Conservation (phyloP, 2,329 filamentous ascomycete species). For the Talaromyces pinophilus region DNA sequence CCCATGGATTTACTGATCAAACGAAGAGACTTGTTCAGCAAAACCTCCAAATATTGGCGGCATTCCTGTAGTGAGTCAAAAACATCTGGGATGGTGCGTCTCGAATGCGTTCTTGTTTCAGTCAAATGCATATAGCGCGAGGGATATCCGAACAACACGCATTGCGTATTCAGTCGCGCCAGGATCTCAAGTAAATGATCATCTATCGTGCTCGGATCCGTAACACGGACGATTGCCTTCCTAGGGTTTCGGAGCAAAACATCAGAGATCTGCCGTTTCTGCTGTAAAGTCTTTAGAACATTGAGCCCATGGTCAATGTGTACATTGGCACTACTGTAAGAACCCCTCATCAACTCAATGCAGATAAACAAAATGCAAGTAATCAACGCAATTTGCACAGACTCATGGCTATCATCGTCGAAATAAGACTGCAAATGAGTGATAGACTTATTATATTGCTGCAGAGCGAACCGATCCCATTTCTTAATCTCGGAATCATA, state of each 20-base stretch:
- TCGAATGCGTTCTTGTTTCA: not conserved
- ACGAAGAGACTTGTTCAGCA: slow-evolving; percentile 7
- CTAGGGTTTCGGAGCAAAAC: too few species aligned
- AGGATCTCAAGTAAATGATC: slow-evolving; percentile 21
- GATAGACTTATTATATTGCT: slow-evolving; percentile 21
- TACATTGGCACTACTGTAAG: slow-evolving; percentile 16
- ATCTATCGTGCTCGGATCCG: slow-evolving; percentile 15
- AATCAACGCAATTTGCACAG: slow-evolving; percentile 17
- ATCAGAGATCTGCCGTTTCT: not conserved
- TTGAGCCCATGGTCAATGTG: slow-evolving; percentile 22
- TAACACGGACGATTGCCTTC: slow-evolving; percentile 5
- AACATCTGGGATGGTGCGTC: not conserved
- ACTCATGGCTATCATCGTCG: slow-evolving; percentile 13
- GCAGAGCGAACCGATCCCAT: slow-evolving; percentile 21
- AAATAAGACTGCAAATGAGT: slow-evolving; percentile 11
- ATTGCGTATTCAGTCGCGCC: slow-evolving; percentile 19
- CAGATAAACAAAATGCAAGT: slow-evolving; percentile 20
- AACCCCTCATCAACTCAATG: slow-evolving; percentile 22
- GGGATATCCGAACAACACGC: slow-evolving; percentile 19
- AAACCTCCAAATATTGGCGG: slow-evolving; percentile 18
- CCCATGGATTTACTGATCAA: not conserved
- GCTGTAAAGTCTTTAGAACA: not conserved
- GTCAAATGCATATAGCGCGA: slow-evolving; percentile 17
- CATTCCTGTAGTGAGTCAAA: slow-evolving; percentile 16
- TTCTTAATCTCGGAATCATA: slow-evolving; percentile 13